Conservation (phyloP, 2,329 filamentous ascomycete genomes). For the Clonostachys rosea region DNA sequence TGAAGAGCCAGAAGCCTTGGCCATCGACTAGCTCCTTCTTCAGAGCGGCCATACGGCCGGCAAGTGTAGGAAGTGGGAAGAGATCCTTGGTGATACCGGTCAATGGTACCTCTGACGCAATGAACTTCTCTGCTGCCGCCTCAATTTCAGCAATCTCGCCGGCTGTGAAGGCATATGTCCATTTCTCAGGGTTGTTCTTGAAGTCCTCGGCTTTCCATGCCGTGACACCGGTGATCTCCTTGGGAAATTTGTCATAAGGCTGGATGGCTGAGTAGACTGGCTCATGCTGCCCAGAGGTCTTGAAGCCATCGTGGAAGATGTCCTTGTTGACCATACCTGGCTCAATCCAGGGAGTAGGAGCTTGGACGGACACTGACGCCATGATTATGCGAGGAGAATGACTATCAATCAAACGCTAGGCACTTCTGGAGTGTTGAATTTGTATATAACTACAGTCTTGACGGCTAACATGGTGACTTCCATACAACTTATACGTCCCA, state of each 20-base stretch:
- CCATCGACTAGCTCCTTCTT: constrained; percentile 58
- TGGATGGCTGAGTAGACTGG: constrained; percentile 60
- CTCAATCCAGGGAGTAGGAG: not conserved
- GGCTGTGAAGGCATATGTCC: constrained; percentile 65
- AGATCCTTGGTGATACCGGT: constrained; percentile 61
- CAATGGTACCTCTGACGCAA: constrained; percentile 57
- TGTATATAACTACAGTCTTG: no score
- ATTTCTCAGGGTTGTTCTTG: constrained; percentile 57
- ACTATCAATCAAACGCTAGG: no score
- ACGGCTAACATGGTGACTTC: no score
- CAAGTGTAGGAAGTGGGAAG: constrained; percentile 36
- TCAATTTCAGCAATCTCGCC: constrained; percentile 65
- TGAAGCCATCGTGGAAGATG: constrained; percentile 40
- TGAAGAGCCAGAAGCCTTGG: constrained; percentile 88
- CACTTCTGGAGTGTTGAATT: no score
- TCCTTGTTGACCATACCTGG: not conserved
- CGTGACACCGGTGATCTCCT: constrained; percentile 64
- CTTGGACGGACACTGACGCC: not conserved
- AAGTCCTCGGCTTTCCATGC: constrained; percentile 69
- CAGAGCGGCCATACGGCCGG: constrained; percentile 24
- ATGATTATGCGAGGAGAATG: no score
- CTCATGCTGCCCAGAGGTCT: constrained; percentile 64
- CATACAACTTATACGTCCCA: no score
- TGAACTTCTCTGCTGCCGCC: constrained; percentile 61
- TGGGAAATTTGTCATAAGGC: constrained; percentile 67